Percentiles rank a stretch among this genome's conserved stretches.
Evolutionary conservation across 305 asterid genomes (phyloP).

Genomic region (Fraxinus xanthoxyloides): DNA sequence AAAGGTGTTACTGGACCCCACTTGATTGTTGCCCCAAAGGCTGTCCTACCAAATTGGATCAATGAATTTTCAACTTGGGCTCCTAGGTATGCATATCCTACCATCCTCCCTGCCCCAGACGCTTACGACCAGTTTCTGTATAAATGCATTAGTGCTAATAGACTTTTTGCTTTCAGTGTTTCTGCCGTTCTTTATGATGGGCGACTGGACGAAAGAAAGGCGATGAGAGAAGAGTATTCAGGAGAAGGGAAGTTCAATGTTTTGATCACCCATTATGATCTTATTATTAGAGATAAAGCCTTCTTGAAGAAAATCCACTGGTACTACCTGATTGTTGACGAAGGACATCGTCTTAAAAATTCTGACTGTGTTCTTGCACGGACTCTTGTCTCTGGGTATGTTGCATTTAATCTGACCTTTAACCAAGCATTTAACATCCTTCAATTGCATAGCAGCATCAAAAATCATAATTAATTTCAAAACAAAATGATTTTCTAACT

Average conservation of each 20-base stretch:
- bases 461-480: background rate
- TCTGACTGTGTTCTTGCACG: conserved; percentile 89
- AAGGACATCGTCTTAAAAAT: conserved; percentile 97
- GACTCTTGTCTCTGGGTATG: conserved; percentile 89
- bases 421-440: conserved; percentile 3
- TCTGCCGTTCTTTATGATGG: conserved; percentile 92
- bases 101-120: background rate
- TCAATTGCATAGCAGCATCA: conserved; percentile 3
- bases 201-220: conserved; percentile 89
- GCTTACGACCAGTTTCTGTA: conserved; percentile 15
- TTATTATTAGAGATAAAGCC: conserved; percentile 89
- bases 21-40: conserved; percentile 99
- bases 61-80: conserved; percentile 92
- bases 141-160: conserved; percentile 29
- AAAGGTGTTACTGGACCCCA: conserved; percentile 94
- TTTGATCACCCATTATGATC: conserved; percentile 95
- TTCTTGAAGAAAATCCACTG: conserved; percentile 87
- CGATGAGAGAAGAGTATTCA: conserved; percentile 78
- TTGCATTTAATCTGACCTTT: conserved; percentile 4
- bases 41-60: conserved; percentile 97
- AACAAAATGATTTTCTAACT: conserved; percentile 25
- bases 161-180: conserved; percentile 53
- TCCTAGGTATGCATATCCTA: conserved; percentile 54
- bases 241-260: conserved; percentile 96
- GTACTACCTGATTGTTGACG: conserved; percentile 94